These are phyloP conservation scores for Neonectria ditissima DNA, from an alignment of 2,329 filamentous ascomycete species.

Conservation along the genomic window DNA sequence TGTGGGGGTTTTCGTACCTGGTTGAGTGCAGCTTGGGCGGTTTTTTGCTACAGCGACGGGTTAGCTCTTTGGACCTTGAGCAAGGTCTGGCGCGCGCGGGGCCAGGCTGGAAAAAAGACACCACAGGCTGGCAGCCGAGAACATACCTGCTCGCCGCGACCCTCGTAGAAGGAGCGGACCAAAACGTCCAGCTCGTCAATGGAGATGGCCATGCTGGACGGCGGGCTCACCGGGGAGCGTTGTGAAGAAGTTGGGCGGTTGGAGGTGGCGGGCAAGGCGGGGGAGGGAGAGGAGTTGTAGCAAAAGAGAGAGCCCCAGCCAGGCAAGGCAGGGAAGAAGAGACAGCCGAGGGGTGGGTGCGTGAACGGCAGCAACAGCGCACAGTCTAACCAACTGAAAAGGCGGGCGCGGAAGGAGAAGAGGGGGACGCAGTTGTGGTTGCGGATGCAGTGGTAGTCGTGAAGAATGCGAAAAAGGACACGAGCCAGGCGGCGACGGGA, in stretches of 20 bases:
- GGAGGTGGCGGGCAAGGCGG: conserved; percentile 47
- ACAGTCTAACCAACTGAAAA: conserved; percentile 19
- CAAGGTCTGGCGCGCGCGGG: conserved; percentile 28
- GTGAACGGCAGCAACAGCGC: conserved; percentile 41
- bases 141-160: conserved; percentile 89
- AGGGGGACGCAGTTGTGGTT: neutral
- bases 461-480: conserved; percentile 26
- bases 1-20: conserved; percentile 71
- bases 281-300: conserved; percentile 44
- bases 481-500: conserved; percentile 19
- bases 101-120: conserved; percentile 30
- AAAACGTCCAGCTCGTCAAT: conserved; percentile 97
- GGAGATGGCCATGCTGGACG: conserved; percentile 70
- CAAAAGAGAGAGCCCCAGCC: conserved; percentile 42
- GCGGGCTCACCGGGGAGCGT: conserved; percentile 46
- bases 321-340: conserved; percentile 40
- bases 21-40: conserved; percentile 91
- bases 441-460: conserved; percentile 3
- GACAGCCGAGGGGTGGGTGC: conserved; percentile 30
- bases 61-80: conserved; percentile 35
- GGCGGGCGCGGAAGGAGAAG: conserved; percentile 13
- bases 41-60: conserved; percentile 80
- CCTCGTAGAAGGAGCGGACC: conserved; percentile 97
- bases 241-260: conserved; percentile 37
- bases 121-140: conserved; percentile 8